Evolutionary conservation across 345 rosid genomes (phyloP).

Genomic region (Tarenaya hassleriana): DNA sequence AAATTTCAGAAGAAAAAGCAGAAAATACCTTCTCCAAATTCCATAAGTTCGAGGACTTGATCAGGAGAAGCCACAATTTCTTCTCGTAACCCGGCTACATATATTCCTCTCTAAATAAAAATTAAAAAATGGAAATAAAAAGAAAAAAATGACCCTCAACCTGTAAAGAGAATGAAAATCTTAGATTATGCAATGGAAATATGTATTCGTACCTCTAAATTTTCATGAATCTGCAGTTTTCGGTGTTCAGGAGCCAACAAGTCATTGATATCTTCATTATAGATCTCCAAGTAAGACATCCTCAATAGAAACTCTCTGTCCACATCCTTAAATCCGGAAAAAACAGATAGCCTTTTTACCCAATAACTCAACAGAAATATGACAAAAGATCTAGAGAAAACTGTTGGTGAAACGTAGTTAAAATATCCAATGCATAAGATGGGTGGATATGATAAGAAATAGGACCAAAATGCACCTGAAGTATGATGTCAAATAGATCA

Average conservation of each 20-base stretch:
- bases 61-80: slow-evolving; percentile 89
- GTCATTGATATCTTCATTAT: slow-evolving; percentile 92
- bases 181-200: not conserved
- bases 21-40: slow-evolving; percentile 73
- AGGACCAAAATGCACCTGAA: slow-evolving; percentile 37
- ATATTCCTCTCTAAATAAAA: slow-evolving; percentile 64
- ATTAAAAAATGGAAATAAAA: slow-evolving; percentile 20
- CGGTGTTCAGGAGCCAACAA: slow-evolving; percentile 87
- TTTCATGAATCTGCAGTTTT: slow-evolving; percentile 90
- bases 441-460: not conserved
- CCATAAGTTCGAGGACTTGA: slow-evolving; percentile 89
- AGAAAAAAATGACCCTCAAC: not conserved
- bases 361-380: slow-evolving; percentile 12
- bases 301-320: slow-evolving; percentile 86
- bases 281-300: slow-evolving; percentile 94
- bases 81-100: slow-evolving; percentile 92
- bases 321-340: slow-evolving; percentile 37
- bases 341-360: not conserved
- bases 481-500: slow-evolving; percentile 59
- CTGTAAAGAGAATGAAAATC: not conserved
- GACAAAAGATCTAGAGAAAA: slow-evolving; percentile 3
- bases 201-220: slow-evolving; percentile 49
- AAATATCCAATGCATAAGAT: not conserved
- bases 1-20: slow-evolving; percentile 1
- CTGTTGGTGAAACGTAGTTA: not conserved